Evolutionary conservation across 2,329 filamentous ascomycete genomes (phyloP).

Genomic region (Claviceps sp.): DNA sequence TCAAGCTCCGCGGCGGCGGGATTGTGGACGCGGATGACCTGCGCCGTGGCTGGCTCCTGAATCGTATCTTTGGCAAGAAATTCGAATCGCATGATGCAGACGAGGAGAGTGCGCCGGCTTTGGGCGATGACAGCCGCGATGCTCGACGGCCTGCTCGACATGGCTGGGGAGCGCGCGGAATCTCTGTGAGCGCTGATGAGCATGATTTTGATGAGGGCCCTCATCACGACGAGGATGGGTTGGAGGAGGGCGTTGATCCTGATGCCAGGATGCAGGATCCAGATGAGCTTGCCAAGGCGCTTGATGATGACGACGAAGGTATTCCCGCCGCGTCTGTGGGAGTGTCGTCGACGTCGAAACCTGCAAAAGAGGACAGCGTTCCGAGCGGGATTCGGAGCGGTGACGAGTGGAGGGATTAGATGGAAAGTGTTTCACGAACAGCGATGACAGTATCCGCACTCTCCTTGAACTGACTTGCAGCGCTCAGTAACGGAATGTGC

Average conservation of each 20-base stretch:
- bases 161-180: constrained; percentile 51
- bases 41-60: constrained; percentile 71
- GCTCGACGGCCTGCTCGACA: constrained; percentile 24
- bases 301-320: constrained; percentile 30
- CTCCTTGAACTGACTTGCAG: neutral
- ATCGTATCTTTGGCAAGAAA: constrained; percentile 57
- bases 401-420: constrained; percentile 32
- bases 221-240: constrained; percentile 31
- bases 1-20: constrained; percentile 79
- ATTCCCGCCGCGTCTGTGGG: constrained; percentile 6
- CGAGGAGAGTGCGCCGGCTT: constrained; percentile 43
- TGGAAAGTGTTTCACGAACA: neutral
- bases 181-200: constrained; percentile 54
- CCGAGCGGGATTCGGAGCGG: constrained; percentile 30
- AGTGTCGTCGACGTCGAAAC: constrained; percentile 12
- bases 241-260: constrained; percentile 36
- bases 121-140: constrained; percentile 23
- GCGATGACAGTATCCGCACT: neutral
- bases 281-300: constrained; percentile 47
- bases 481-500: neutral
- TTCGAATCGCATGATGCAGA: constrained; percentile 42
- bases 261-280: constrained; percentile 55
- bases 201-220: constrained; percentile 38
- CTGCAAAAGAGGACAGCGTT: constrained; percentile 14
- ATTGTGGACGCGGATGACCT: constrained; percentile 85